A percentile compares a stretch with the other conserved stretches of the same genome.
Evolutionary conservation across 192 early-diverging fungal species (phyloP).

Genomic region (Linnemannia zychae): DNA sequence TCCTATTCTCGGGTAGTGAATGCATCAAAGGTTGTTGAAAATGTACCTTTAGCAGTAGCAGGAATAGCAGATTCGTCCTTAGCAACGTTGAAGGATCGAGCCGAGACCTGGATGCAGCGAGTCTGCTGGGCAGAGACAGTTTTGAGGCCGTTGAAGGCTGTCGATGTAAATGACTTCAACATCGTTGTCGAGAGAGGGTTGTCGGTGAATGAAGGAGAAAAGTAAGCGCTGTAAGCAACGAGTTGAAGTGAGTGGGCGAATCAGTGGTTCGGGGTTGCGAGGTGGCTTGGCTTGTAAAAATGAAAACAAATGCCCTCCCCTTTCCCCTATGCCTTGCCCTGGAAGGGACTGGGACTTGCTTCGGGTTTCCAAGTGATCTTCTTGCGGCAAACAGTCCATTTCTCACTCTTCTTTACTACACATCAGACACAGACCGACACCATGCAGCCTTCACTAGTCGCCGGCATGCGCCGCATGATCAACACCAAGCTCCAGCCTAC

Average conservation of each 20-base stretch:
- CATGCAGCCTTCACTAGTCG: constrained; percentile 49
- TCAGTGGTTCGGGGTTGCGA: constrained; percentile 14
- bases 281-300: neutral
- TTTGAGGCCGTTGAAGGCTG: constrained; percentile 31
- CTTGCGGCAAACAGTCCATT: neutral
- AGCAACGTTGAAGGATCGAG: constrained; percentile 29
- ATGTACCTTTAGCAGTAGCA: constrained; percentile 47
- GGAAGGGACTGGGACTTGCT: neutral
- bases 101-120: constrained; percentile 54
- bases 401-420: neutral
- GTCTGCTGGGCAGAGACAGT: constrained; percentile 18
- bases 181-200: constrained; percentile 10
- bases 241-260: neutral
- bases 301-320: neutral
- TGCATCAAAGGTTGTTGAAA: neutral
- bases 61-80: constrained; percentile 24
- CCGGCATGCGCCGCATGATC: constrained; percentile 47
- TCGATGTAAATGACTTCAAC: constrained; percentile 44
- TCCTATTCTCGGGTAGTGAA: neutral
- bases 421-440: neutral
- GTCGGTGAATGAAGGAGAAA: constrained; percentile 1
- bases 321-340: constrained; percentile 8
- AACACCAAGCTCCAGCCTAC: constrained; percentile 57
- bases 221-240: neutral
- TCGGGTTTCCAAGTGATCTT: neutral